phyloP scores from a whole-genome alignment of 2,329 filamentous ascomycete genomes.

The Fusarium xylarioides region DNA sequence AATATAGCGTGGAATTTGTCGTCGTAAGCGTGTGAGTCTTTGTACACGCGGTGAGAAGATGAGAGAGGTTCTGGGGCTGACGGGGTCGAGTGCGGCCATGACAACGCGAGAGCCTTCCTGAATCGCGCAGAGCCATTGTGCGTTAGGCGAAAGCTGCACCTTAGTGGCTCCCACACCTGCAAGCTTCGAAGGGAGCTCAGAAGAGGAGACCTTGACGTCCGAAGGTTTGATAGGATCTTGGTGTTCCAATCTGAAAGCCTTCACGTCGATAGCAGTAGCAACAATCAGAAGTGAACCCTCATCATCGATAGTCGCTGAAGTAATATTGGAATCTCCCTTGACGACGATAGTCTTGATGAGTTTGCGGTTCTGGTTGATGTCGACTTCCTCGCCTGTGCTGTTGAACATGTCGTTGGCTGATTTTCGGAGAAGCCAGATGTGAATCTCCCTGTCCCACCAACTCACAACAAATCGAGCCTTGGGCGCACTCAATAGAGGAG shows the following conservation, averaged over 20 bases:
- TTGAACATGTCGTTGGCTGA: conserved; percentile 58
- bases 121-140: conserved; percentile 73
- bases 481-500: conserved; percentile 77
- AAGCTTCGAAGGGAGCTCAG: conserved; percentile 69
- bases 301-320: conserved; percentile 74
- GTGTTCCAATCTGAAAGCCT: conserved; percentile 75
- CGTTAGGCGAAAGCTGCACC: conserved; percentile 75
- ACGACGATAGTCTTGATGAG: conserved; percentile 74
- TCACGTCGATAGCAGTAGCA: conserved; percentile 77
- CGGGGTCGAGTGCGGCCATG: conserved; percentile 49
- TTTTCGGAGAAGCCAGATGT: conserved; percentile 74
- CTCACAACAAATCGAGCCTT: conserved; percentile 80
- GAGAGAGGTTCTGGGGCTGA: conserved; percentile 27
- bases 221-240: conserved; percentile 59
- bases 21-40: conserved; percentile 62
- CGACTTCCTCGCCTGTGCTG: conserved; percentile 50
- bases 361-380: conserved; percentile 65
- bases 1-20: conserved; percentile 63
- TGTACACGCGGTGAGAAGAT: conserved; percentile 50
- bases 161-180: conserved; percentile 71
- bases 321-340: conserved; percentile 83
- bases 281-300: conserved; percentile 80
- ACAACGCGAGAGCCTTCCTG: conserved; percentile 68
- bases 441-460: conserved; percentile 91
- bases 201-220: conserved; percentile 74